Base-by-base conservation (phyloP, 1,284 basidiomycete species). In the Rhodofomes roseus region DNA sequence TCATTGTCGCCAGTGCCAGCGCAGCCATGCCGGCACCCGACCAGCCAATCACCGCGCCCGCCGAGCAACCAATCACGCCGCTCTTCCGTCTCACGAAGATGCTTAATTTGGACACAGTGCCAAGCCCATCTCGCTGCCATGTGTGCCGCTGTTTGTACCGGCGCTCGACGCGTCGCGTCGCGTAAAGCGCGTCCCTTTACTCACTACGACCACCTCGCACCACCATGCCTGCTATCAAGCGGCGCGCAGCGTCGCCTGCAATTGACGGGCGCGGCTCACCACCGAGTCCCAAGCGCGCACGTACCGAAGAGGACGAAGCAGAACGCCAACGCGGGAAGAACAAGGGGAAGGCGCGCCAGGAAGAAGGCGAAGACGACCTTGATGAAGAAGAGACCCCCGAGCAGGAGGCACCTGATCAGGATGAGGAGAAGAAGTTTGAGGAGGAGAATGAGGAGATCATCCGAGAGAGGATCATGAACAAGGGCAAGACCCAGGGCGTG, bases 361-460 rank as follows among this genome's bases (percentile, higher is more conserved):
- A 67, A 44, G 58, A 73, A 6, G 73, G 74, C 4, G 68, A 74
- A 1, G 72, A 75, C 18, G 70, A 73, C 16, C 68, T 69, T 6
- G 71, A 74, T 7, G 76, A 77, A 2, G 73, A 76, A 1, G 74
- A 77, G 12, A 67, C 64, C 29, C 61, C 65, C n/a, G 64, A 67
- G 39, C 61, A 72, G 2, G 71, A 72, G 1, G 72, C 75, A 25
- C 74, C 76, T 18, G 74, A 79, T 58, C 77, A 81, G 59, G 78
- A 79, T 41, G 79, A 82, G 31, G 84, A 87, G 58, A 79, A 81
- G 62, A 73, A 76, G 63, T 87, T 90, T 61, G 86, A 89, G 66
- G 76, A 81, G 59, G 77, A 83, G 56, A 76, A 87, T 60, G 80
- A 80, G 22, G 83, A 83, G 55, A 75, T 73, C 46, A 79, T 91